These are phyloP conservation scores for Leishmania aethiopica DNA, from an alignment of 208 protist genomes.

Conservation along the genomic window DNA sequence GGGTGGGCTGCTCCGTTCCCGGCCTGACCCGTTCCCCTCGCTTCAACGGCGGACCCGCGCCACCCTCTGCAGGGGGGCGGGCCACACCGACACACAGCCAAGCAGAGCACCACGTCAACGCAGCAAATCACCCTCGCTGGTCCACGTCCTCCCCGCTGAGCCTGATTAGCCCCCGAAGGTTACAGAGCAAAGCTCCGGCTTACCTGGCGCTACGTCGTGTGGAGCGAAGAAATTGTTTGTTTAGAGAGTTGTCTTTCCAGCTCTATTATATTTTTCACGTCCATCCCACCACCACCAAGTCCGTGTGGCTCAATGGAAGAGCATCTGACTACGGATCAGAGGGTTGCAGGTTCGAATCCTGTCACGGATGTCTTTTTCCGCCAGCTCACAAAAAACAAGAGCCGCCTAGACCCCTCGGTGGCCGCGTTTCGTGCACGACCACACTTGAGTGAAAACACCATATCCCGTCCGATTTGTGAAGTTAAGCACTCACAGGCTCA, in stretches of 20 bases:
- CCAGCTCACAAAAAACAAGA: not conserved
- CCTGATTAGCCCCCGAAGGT: slow-evolving; percentile 66
- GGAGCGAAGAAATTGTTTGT: rapidly evolving
- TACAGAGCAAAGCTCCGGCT: slow-evolving; percentile 84
- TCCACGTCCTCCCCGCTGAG: slow-evolving; percentile 59
- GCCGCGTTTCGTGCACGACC: not conserved
- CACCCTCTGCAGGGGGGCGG: slow-evolving; percentile 58
- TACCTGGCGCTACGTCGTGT: not conserved
- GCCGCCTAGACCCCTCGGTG: not conserved
- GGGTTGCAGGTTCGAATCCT: slow-evolving; percentile 91
- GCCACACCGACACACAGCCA: slow-evolving; percentile 77
- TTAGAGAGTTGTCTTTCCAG: not conserved
- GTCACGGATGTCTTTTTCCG: slow-evolving; percentile 76
- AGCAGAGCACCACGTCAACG: slow-evolving; percentile 91
- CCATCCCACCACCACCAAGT: not conserved
- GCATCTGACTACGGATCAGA: slow-evolving; percentile 91
- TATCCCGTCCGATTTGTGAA: not conserved
- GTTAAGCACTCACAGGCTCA: not conserved
- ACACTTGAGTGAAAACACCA: not conserved
- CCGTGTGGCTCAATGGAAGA: slow-evolving; percentile 91
- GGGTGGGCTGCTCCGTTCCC: slow-evolving; percentile 87
- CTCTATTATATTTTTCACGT: rapidly evolving
- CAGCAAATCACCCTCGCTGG: slow-evolving; percentile 70
- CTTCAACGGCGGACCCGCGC: slow-evolving; percentile 59
- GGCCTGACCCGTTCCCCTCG: slow-evolving; percentile 81